phyloP scores from a whole-genome alignment of 2,329 filamentous ascomycete species.

The Intubia oerlemansii region DNA sequence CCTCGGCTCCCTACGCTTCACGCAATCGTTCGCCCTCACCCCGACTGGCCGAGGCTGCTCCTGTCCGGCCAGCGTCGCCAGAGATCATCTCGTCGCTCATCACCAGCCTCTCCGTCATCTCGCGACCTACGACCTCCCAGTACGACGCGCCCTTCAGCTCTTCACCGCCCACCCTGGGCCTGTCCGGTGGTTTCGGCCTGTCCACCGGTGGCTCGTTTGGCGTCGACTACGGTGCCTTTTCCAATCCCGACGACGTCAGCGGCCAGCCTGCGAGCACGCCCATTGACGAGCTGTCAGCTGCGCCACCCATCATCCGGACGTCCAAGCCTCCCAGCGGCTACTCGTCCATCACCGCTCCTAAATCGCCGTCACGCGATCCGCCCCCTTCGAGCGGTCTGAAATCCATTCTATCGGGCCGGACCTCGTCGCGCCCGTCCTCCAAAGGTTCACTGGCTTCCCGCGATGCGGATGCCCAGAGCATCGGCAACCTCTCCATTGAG shows the following conservation, averaged over 20 bases:
- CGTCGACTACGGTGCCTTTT: slow-evolving; percentile 50
- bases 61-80: no score
- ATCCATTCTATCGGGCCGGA: slow-evolving; percentile 31
- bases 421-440: slow-evolving; percentile 35
- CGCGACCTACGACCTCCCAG: slow-evolving; percentile 43
- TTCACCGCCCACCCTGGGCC: slow-evolving; percentile 14
- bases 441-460: slow-evolving; percentile 31
- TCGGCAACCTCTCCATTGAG: slow-evolving; percentile 43
- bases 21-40: no score
- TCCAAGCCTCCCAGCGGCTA: slow-evolving; percentile 61
- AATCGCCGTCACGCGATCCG: slow-evolving; percentile 25
- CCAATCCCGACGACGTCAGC: slow-evolving; percentile 27
- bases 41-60: no score
- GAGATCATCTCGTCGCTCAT: slow-evolving; percentile 51
- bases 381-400: slow-evolving; percentile 25
- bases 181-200: neutral
- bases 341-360: slow-evolving; percentile 46
- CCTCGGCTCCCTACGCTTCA: no score
- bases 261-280: slow-evolving; percentile 23
- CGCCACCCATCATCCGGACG: slow-evolving; percentile 57
- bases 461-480: slow-evolving; percentile 37
- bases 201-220: slow-evolving; percentile 35
- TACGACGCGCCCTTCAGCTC: slow-evolving; percentile 36
- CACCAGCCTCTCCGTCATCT: slow-evolving; percentile 47
- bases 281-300: slow-evolving; percentile 37